Evolutionary conservation across 2,329 filamentous ascomycete species (phyloP).

Genomic region (Aotearoamyces nothofagi): DNA sequence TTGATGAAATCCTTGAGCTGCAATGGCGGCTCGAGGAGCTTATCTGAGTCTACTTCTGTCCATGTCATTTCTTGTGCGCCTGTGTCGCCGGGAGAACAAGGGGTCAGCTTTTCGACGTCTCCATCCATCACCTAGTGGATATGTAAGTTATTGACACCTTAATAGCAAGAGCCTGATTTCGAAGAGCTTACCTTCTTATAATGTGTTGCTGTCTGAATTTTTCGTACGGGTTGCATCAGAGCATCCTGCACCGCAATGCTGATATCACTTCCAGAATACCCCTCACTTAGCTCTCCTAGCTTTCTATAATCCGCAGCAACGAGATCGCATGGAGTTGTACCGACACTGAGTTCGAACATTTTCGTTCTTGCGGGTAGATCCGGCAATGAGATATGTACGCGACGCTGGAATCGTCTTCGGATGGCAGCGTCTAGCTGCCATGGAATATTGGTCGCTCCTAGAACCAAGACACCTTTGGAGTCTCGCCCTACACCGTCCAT

Average conservation of each 20-base stretch:
- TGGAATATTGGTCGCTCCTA: slow-evolving; percentile 95
- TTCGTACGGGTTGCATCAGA: slow-evolving; percentile 90
- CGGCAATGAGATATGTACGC: slow-evolving; percentile 89
- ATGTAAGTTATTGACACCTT: no score
- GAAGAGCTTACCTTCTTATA: slow-evolving; percentile 63
- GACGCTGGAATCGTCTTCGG: slow-evolving; percentile 83
- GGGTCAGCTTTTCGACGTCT: slow-evolving; percentile 54
- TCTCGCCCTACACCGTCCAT: slow-evolving; percentile 99
- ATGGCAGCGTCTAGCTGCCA: slow-evolving; percentile 98
- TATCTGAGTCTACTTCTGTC: slow-evolving; percentile 71
- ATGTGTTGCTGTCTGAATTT: slow-evolving; percentile 94
- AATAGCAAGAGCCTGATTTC: neutral
- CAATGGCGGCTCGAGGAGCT: slow-evolving; percentile 74
- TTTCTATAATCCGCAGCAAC: slow-evolving; percentile 63
- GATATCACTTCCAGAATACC: slow-evolving; percentile 94
- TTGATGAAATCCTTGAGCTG: slow-evolving; percentile 86
- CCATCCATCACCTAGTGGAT: slow-evolving; percentile 51
- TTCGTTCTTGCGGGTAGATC: slow-evolving; percentile 74
- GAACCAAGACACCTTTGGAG: slow-evolving; percentile 80
- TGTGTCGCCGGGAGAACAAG: slow-evolving; percentile 81
- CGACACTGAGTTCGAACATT: slow-evolving; percentile 90
- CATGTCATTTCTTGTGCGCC: slow-evolving; percentile 89
- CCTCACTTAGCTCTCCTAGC: slow-evolving; percentile 71
- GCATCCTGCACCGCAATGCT: slow-evolving; percentile 90
- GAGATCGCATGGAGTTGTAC: slow-evolving; percentile 78